Percentiles rank a stretch among this genome's conserved stretches.
Conservation (phyloP, 2,329 filamentous ascomycete genomes). For the Aspergillus unguis region DNA sequence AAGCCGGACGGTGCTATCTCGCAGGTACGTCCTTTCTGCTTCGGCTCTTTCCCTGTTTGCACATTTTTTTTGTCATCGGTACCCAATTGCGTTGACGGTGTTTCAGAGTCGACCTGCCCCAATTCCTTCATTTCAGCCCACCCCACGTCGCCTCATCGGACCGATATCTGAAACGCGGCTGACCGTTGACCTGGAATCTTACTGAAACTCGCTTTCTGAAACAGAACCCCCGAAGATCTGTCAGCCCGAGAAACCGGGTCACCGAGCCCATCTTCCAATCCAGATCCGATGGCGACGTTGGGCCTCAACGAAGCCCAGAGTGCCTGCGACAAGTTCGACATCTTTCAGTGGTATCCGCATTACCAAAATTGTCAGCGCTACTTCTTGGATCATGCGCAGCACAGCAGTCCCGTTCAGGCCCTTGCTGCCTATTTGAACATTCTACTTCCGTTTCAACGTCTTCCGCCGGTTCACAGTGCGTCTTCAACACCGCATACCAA, state of each 20-base stretch:
- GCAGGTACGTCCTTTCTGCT: slow-evolving; percentile 26
- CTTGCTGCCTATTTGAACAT: slow-evolving; percentile 92
- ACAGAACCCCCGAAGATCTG: slow-evolving; percentile 20
- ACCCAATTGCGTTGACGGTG: slow-evolving; percentile 5
- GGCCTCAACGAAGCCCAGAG: slow-evolving; percentile 35
- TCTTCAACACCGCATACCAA: slow-evolving; percentile 37
- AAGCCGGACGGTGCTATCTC: slow-evolving; percentile 33
- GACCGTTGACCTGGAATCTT: background rate
- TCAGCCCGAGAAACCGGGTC: slow-evolving; percentile 16
- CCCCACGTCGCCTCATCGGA: background rate
- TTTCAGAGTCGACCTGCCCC: slow-evolving; percentile 7
- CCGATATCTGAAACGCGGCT: background rate
- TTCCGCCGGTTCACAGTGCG: slow-evolving; percentile 48
- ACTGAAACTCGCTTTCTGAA: slow-evolving; percentile 9
- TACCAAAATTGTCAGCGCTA: slow-evolving; percentile 88
- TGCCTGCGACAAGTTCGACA: slow-evolving; percentile 52
- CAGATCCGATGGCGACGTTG: slow-evolving; percentile 37
- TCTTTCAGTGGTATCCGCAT: slow-evolving; percentile 88
- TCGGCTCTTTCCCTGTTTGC: background rate
- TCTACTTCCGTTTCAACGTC: slow-evolving; percentile 76
- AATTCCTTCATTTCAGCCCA: slow-evolving; percentile 1
- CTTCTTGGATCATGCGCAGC: slow-evolving; percentile 88
- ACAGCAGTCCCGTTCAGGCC: slow-evolving; percentile 77
- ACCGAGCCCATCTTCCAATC: slow-evolving; percentile 31
- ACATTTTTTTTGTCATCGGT: background rate